Base-by-base conservation (phyloP, 352 stramenopile species). In the Phytophthora capsici region DNA sequence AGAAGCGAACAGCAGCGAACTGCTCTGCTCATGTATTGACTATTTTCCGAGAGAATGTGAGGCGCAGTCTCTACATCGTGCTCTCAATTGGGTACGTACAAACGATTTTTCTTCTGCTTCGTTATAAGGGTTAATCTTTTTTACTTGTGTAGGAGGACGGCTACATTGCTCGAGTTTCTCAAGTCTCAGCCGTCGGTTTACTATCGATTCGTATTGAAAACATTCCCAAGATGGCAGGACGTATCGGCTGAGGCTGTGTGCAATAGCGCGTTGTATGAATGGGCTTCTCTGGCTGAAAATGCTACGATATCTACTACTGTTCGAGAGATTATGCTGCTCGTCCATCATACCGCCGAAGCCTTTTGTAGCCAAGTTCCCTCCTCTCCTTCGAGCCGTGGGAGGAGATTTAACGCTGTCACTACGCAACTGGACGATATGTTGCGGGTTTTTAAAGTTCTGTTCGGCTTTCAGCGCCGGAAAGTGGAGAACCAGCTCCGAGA, bases 21-120 rank as follows among this genome's bases (percentile, higher is more conserved):
- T 62, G 32, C 7, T 41, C 53, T 7, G 23, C 46, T 3, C 58
- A 69, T 20, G 47, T 57, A 12, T 60, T 55, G 6, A 75, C 75
- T 4, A 52, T 78, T 4, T 92, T 86, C 40, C 73, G 67, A 3
- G 80, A 88, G 16, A 89, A 86, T 36, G 60, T 92, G 17, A 67
- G 73, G 12, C 70, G 69, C 3, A 88, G 77, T 43, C 53, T 92
- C 14, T 86, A 84, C 44, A 37, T 92, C 13, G 73, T 75, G 22
- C 46, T 90, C 0, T 89, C 81, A 9, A 76, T 88, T 25, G 55
- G 78, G 81, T 88, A 57, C 9, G 72, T 70, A 19, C 7, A 30
- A 26, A 19, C 20, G 8, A 3, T 4, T 34, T 34, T 34, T 12
- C 8, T 13, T 12, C n/a, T n/a, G n/a, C n/a, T n/a, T n/a, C n/a